phyloP scores from a whole-genome alignment of 306 rosid species.

The Cucurbita moschata region DNA sequence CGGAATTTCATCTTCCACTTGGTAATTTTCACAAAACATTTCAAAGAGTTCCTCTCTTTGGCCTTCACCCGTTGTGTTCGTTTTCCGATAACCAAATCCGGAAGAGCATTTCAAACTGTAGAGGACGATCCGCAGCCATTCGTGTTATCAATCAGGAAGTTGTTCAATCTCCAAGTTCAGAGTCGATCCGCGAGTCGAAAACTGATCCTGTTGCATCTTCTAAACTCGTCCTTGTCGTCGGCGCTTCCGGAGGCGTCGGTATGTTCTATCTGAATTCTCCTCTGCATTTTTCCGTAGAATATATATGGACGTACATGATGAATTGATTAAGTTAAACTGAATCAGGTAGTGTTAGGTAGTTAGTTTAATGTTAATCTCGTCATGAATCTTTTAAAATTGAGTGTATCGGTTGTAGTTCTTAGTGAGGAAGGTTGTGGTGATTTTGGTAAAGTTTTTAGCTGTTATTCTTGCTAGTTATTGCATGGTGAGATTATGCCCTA shows the following conservation, averaged over 20 bases:
- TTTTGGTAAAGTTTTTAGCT: neutral
- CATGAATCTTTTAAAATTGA: neutral
- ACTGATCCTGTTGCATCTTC: constrained; percentile 30
- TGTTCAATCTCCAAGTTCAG: constrained; percentile 25
- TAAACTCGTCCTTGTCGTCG: constrained; percentile 70
- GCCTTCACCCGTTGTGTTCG: constrained; percentile 11
- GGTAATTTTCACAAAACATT: constrained; percentile 14
- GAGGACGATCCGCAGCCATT: constrained; percentile 13
- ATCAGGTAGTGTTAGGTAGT: neutral
- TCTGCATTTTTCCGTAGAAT: neutral
- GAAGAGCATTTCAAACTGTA: constrained; percentile 25
- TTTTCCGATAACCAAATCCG: neutral
- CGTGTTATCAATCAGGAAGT: constrained; percentile 29
- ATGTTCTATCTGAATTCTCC: constrained; percentile 1
- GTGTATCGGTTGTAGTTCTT: neutral
- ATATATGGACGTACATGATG: neutral
- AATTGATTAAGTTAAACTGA: neutral
- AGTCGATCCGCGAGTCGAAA: constrained; percentile 11
- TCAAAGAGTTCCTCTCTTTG: constrained; percentile 4
- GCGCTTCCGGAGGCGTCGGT: constrained; percentile 94
- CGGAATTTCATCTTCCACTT: constrained; percentile 10
- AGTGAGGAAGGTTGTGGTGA: neutral
- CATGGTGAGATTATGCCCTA: neutral
- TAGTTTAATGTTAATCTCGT: neutral
- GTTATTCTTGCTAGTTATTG: neutral